Percentiles rank a stretch among this genome's conserved stretches.
Evolutionary conservation across 1,139 yeast species (phyloP).

Genomic region (Blastobotrys niveus): DNA sequence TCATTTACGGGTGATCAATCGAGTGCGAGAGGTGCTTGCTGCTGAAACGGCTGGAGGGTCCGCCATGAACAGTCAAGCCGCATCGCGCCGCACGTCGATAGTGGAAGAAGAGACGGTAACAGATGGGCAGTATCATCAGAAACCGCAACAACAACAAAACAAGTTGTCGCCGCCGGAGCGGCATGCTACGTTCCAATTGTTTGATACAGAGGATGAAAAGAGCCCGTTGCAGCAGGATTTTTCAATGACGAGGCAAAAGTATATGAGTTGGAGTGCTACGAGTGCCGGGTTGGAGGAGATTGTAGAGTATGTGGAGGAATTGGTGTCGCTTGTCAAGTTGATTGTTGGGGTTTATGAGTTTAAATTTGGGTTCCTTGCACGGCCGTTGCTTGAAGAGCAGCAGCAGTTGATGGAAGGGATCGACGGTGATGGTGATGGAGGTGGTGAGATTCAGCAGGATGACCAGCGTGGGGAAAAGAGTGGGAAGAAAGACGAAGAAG

Average conservation of each 20-base stretch:
- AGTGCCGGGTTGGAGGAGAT: conserved; percentile 46
- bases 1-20: conserved; percentile 41
- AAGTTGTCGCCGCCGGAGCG: background rate
- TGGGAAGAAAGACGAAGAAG: conserved; percentile 8
- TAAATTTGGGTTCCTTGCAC: conserved; percentile 45
- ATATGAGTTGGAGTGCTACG: conserved; percentile 48
- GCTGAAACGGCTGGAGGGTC: conserved; percentile 9
- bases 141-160: too few relatives aligned
- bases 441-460: background rate
- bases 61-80: conserved; percentile 4
- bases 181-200: too few relatives aligned
- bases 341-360: conserved; percentile 46
- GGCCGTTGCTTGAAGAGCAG: conserved; percentile 33
- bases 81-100: conserved; percentile 12
- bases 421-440: background rate
- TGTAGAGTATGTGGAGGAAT: conserved; percentile 45
- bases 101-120: too few relatives aligned
- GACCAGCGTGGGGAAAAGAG: too few relatives aligned
- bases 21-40: conserved; percentile 36
- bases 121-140: background rate
- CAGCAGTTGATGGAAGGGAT: conserved; percentile 32
- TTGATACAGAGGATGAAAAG: conserved; percentile 1
- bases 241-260: conserved; percentile 36
- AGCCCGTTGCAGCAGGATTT: conserved; percentile 1
- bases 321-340: conserved; percentile 37